Conservation (phyloP, 345 rosid genomes). For the Eucalyptus dawsonii region DNA sequence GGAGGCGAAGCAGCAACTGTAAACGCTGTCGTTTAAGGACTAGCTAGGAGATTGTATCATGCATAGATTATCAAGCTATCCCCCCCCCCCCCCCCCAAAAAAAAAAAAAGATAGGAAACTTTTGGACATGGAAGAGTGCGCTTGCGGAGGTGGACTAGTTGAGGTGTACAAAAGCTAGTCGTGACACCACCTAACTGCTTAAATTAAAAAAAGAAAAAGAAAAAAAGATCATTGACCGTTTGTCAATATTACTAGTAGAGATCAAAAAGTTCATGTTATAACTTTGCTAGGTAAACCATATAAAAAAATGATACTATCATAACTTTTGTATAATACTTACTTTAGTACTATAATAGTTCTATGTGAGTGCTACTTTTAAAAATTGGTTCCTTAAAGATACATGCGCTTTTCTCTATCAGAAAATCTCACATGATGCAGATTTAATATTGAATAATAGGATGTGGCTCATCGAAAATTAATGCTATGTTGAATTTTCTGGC, state of each 20-base stretch:
- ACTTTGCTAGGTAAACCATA: background rate
- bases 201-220: background rate
- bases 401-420: background rate
- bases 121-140: background rate
- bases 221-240: background rate
- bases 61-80: background rate
- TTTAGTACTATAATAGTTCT: accelerated
- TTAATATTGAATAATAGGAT: background rate
- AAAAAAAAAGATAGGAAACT: background rate
- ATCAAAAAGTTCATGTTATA: background rate
- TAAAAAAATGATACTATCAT: accelerated
- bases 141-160: background rate
- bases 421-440: background rate
- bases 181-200: background rate
- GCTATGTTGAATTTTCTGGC: background rate
- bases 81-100: too few relatives aligned
- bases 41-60: background rate
- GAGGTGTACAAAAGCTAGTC: background rate
- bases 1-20: background rate
- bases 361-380: background rate
- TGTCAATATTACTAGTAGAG: background rate
- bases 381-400: background rate
- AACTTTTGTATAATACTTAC: background rate
- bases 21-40: background rate
- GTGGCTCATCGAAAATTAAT: background rate